Conservation (phyloP, 78 protist genomes). For the Reticulomyxa filosa region DNA sequence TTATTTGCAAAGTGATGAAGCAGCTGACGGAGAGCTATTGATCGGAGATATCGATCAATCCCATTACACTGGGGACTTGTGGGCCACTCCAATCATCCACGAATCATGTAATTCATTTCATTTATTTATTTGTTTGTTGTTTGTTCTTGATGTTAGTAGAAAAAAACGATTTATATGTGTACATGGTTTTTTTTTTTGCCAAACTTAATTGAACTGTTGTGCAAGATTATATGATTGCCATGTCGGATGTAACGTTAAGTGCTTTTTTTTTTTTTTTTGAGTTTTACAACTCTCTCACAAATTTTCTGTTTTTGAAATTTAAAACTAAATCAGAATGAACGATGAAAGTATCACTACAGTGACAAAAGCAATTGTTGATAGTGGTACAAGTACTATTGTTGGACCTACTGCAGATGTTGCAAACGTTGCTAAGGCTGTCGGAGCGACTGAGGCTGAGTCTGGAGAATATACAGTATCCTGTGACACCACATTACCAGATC, state of each 20-base stretch:
- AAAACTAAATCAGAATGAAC: too few species aligned
- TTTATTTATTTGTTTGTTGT: background rate
- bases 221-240: background rate
- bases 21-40: slow-evolving; percentile 52
- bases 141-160: slow-evolving; percentile 22
- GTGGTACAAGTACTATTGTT: slow-evolving; percentile 80
- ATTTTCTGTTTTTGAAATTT: too few species aligned
- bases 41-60: slow-evolving; percentile 61
- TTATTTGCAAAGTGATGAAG: slow-evolving; percentile 43
- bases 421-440: slow-evolving; percentile 19
- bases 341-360: too few species aligned
- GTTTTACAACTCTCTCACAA: too few species aligned
- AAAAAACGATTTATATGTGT: slow-evolving; percentile 34
- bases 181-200: slow-evolving; percentile 44
- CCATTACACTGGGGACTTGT: slow-evolving; percentile 31
- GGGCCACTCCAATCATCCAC: background rate
- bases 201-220: background rate
- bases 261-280: too few species aligned
- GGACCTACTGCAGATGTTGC: slow-evolving; percentile 45
- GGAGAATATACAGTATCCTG: too few species aligned
- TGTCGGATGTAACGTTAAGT: background rate
- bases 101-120: background rate
- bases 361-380: slow-evolving; percentile 82
- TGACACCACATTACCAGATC: too few species aligned
- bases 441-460: too few species aligned